Percentiles rank a stretch among this genome's conserved stretches.
Conservation (phyloP, 2,329 filamentous ascomycete species). For the Chaetomiaceae sp. region DNA sequence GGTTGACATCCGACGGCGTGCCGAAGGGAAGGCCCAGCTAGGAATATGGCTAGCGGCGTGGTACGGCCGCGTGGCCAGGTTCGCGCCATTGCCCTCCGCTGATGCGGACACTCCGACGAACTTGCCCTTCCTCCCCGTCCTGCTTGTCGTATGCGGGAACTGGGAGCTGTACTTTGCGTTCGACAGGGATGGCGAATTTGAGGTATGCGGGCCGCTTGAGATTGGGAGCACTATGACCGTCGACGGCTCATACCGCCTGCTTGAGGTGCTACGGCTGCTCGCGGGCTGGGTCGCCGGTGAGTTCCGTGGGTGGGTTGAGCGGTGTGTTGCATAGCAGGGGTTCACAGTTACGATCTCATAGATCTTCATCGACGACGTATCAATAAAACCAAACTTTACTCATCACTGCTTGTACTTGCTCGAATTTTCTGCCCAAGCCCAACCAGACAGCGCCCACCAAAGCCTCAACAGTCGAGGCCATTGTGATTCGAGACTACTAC, state of each 20-base stretch:
- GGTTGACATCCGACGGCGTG: conserved; percentile 4
- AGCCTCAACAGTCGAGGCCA: neutral
- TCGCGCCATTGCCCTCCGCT: neutral
- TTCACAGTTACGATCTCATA: neutral
- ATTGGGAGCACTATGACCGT: conserved; percentile 4
- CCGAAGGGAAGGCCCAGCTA: conserved; percentile 2
- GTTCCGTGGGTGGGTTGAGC: conserved; percentile 5
- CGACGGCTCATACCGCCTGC: conserved; percentile 4
- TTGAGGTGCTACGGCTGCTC: conserved; percentile 4
- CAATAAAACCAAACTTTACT: neutral
- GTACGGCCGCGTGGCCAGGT: conserved; percentile 4
- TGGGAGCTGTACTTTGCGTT: conserved; percentile 5
- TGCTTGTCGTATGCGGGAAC: conserved; percentile 1
- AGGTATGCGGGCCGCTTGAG: conserved; percentile 3
- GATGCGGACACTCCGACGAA: neutral
- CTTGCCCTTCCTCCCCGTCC: conserved; percentile 1
- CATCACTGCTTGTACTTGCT: neutral
- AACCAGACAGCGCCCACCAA: neutral
- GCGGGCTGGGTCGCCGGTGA: conserved; percentile 3
- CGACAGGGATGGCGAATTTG: conserved; percentile 1
- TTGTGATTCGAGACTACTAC: neutral
- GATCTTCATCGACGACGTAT: too few species aligned
- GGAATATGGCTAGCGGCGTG: conserved; percentile 4
- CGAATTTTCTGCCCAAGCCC: neutral
- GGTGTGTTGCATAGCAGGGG: conserved; percentile 4